Percentiles rank a stretch among this genome's conserved stretches.
These are phyloP conservation scores for Angomonas ambiguus DNA, from an alignment of 208 protist species.

Conservation along the genomic window DNA sequence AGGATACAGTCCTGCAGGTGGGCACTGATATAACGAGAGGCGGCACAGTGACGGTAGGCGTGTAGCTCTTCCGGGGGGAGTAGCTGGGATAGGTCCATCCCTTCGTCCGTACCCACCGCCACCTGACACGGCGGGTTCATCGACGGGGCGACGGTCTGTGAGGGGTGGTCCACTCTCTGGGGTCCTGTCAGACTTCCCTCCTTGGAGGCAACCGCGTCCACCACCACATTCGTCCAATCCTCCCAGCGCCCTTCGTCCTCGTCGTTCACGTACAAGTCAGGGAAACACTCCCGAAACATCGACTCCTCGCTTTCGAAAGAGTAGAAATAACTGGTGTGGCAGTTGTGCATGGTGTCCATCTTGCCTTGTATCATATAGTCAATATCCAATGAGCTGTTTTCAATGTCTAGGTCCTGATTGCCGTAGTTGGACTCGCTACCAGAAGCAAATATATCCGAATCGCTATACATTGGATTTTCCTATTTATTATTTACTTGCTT, in stretches of 20 bases:
- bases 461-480: background rate
- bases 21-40: conserved; percentile 36
- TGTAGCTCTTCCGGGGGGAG: conserved; percentile 10
- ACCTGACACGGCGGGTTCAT: background rate
- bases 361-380: background rate
- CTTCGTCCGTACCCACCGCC: background rate
- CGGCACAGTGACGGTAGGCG: conserved; percentile 16
- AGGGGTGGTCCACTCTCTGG: too few species aligned
- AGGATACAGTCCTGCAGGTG: conserved; percentile 33
- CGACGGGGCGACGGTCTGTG: background rate
- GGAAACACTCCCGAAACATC: background rate
- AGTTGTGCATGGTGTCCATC: background rate
- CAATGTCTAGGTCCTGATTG: background rate
- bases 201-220: too few species aligned
- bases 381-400: background rate
- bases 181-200: too few species aligned
- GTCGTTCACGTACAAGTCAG: background rate
- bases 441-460: background rate
- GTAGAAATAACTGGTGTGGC: background rate
- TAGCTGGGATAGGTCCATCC: background rate
- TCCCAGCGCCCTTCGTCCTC: too few species aligned
- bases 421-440: background rate
- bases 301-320: background rate
- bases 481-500: too few species aligned
- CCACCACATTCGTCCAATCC: too few species aligned